phyloP scores from a whole-genome alignment of 768 basidiomycete species.

The Gyrodon lividus region DNA sequence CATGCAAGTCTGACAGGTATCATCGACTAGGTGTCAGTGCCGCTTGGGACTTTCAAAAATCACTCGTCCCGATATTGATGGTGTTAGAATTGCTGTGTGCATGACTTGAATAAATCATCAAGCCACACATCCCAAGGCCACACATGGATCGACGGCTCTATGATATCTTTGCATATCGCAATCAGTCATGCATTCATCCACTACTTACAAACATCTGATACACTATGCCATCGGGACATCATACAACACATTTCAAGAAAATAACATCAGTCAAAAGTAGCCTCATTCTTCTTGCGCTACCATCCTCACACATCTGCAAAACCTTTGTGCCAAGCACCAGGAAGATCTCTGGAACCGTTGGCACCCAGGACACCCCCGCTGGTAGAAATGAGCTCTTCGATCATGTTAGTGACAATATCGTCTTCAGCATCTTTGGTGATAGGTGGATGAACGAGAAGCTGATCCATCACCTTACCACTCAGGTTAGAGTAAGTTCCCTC shows the following conservation, averaged over 20 bases:
- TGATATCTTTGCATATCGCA: too few species aligned
- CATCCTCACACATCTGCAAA: neutral
- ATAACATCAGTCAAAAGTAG: neutral
- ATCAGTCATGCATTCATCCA: neutral
- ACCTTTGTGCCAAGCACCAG: constrained; percentile 45
- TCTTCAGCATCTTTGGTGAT: constrained; percentile 59
- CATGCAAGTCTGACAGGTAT: too few species aligned
- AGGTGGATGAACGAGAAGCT: constrained; percentile 42
- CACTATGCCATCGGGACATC: neutral
- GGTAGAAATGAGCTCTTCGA: constrained; percentile 55
- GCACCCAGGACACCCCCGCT: constrained; percentile 39
- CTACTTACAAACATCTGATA: neutral
- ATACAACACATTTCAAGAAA: neutral
- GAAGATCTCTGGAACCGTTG: constrained; percentile 35
- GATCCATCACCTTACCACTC: constrained; percentile 46
- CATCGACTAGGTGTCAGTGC: too few species aligned
- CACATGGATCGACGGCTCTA: too few species aligned
- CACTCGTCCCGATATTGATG: too few species aligned
- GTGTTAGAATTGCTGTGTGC: too few species aligned
- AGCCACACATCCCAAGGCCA: too few species aligned
- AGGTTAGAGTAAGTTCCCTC: constrained; percentile 54
- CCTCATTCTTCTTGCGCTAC: neutral
- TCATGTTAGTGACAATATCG: constrained; percentile 59
- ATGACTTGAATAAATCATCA: too few species aligned
- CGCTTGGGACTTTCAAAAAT: too few species aligned